phyloP scores from a whole-genome alignment of 2,329 filamentous ascomycete genomes.

The Boeremia exigua region DNA sequence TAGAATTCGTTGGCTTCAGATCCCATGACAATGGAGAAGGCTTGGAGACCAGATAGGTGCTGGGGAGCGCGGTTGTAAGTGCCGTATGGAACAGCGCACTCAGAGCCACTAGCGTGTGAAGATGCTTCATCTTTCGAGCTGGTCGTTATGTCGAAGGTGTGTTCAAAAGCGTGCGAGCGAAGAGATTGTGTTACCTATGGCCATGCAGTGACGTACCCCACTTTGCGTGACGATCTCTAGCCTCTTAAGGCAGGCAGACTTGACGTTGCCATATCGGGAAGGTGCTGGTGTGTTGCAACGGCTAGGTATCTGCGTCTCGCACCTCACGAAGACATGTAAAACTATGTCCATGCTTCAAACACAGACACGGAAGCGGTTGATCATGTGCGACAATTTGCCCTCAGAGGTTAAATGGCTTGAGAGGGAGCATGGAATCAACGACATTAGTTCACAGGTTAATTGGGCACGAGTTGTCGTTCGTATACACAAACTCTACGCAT shows the following conservation, averaged over 20 bases:
- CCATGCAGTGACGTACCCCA: slow-evolving; percentile 1
- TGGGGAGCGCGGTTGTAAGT: neutral
- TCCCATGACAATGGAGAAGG: slow-evolving; percentile 23
- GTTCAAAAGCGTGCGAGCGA: neutral
- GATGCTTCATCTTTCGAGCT: neutral
- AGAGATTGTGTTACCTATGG: neutral
- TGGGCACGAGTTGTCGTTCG: no score
- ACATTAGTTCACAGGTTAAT: no score
- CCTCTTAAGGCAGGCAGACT: slow-evolving; percentile 10
- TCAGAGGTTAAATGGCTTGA: no score
- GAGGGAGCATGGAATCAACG: no score
- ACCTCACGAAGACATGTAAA: no score
- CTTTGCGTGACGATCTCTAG: slow-evolving; percentile 6
- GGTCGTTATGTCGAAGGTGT: neutral
- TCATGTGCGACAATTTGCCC: no score
- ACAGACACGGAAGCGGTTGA: no score
- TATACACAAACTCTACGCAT: no score
- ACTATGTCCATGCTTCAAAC: no score
- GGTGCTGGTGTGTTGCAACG: neutral
- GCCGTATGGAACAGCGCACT: neutral
- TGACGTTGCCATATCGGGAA: neutral
- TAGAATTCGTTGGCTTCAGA: slow-evolving; percentile 33
- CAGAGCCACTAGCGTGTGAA: neutral
- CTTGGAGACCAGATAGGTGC: neutral
- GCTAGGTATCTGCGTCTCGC: no score